Evolutionary conservation across 257 asterid species (phyloP), one percentile per base, ranked within the genome.

Genomic region (Salvia hispanica): DNA sequence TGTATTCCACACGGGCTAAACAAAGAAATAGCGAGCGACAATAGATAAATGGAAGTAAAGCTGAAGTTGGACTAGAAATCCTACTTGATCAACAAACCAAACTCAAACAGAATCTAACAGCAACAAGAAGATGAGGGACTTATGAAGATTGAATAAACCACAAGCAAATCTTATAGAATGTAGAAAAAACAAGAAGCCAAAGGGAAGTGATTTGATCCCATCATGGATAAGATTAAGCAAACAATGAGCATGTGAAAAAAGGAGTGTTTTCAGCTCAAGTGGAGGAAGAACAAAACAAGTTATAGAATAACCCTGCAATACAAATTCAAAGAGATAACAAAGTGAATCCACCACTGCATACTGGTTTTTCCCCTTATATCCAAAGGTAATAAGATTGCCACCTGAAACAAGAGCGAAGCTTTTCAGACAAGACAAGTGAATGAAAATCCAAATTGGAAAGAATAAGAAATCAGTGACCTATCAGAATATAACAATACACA

Each of bases 281-380:
- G 70, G 44, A 55, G 47, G 77, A 74, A 34, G 50, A 67, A 25
- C 31, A 25, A 25, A 25, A 25, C 45, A 45, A 69, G 76, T 84
- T 87, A 90, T 79, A 90, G 92, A 76, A 91, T 88, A 79, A 88
- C 95, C 76, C 92, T 80, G 81, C 96, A 90, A 68, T 80, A 90
- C 66, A 90, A 79, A 76, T 90, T 90, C 90, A 85, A 81, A 25
- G 84, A 75, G 68, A 87, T 80, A 79, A 88, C 87, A 52, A 57
- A 73, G 33, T 79, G 84, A 65, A 79, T 71, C 86, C 81, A 57
- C 89, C 95, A 84, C 94, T 73, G 80, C 95, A 90, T 85, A 64
- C 48, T 76, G 55, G 75, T 67, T 15, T 68, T 12, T 71, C 61
- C 52, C 60, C 42, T 58, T 56, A 14, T 59, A 60, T 52, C 59